phyloP scores from a whole-genome alignment of 768 basidiomycete genomes.

The Mrakia frigida region DNA sequence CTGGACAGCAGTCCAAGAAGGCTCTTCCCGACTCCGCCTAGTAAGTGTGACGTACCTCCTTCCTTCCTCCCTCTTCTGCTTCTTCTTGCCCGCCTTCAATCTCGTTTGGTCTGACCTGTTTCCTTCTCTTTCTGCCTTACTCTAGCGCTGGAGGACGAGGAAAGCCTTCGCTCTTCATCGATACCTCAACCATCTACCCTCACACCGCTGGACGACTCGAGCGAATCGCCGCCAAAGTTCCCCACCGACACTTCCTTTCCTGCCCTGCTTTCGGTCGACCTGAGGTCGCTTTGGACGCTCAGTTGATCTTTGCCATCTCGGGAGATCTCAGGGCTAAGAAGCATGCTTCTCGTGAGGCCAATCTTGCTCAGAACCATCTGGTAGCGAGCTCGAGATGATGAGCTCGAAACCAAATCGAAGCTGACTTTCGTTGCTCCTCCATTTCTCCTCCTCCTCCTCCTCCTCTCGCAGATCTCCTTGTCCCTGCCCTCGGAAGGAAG shows the following conservation, averaged over 20 bases:
- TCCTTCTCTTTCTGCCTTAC: not conserved
- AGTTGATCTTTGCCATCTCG: slow-evolving; percentile 68
- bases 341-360: slow-evolving; percentile 52
- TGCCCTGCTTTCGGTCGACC: slow-evolving; percentile 72
- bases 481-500: slow-evolving; percentile 72
- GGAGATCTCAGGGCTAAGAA: slow-evolving; percentile 80
- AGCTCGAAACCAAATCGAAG: not conserved
- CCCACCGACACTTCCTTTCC: slow-evolving; percentile 61
- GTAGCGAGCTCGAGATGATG: not conserved
- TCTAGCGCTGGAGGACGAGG: not conserved
- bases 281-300: slow-evolving; percentile 55
- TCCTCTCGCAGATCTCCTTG: slow-evolving; percentile 49
- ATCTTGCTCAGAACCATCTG: no score
- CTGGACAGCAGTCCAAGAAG: slow-evolving; percentile 53
- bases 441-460: no score
- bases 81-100: no score
- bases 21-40: slow-evolving; percentile 10
- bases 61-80: not conserved
- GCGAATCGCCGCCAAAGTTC: slow-evolving; percentile 55
- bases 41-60: slow-evolving; percentile 24
- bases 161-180: slow-evolving; percentile 17
- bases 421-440: not conserved
- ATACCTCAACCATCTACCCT: slow-evolving; percentile 41
- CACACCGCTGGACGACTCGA: slow-evolving; percentile 53
- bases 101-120: not conserved